phyloP scores from a whole-genome alignment of 495 filamentous ascomycete species.

The Hypoxylon subgilvum region DNA sequence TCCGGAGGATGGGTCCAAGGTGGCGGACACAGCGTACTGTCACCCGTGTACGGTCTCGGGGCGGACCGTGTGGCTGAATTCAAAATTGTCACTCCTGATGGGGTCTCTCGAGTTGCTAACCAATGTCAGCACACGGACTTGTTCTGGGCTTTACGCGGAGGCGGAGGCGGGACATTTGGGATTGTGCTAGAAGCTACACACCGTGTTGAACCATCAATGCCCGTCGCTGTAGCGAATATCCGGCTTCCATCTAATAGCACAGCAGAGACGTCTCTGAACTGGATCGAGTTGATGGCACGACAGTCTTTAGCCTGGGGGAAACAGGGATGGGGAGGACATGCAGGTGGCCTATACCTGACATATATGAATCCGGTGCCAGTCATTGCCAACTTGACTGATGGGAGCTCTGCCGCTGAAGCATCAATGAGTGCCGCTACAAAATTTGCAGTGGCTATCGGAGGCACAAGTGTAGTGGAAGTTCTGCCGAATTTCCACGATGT shows the following conservation, averaged over 20 bases:
- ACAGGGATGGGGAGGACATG: slow-evolving; percentile 57
- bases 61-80: slow-evolving; percentile 69
- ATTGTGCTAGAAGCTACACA: slow-evolving; percentile 56
- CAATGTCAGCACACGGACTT: slow-evolving; percentile 59
- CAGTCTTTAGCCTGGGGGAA: slow-evolving; percentile 51
- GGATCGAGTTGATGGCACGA: slow-evolving; percentile 49
- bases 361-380: slow-evolving; percentile 48
- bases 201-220: slow-evolving; percentile 45
- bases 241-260: slow-evolving; percentile 43
- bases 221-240: slow-evolving; percentile 46
- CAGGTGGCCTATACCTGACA: slow-evolving; percentile 45
- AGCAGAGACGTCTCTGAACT: slow-evolving; percentile 37
- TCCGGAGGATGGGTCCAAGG: slow-evolving; percentile 66
- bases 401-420: slow-evolving; percentile 32
- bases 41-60: slow-evolving; percentile 64
- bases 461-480: slow-evolving; percentile 41
- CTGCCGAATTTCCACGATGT: slow-evolving; percentile 44
- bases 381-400: slow-evolving; percentile 31
- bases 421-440: slow-evolving; percentile 41
- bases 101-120: slow-evolving; percentile 56
- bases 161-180: slow-evolving; percentile 63
- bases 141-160: slow-evolving; percentile 67
- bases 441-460: slow-evolving; percentile 42
- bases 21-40: slow-evolving; percentile 63
- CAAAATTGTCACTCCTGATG: slow-evolving; percentile 63